Evolutionary conservation across 768 basidiomycete species (phyloP), one percentile per base, ranked within the genome.

Genomic region (Cystobasidium onofrii): DNA sequence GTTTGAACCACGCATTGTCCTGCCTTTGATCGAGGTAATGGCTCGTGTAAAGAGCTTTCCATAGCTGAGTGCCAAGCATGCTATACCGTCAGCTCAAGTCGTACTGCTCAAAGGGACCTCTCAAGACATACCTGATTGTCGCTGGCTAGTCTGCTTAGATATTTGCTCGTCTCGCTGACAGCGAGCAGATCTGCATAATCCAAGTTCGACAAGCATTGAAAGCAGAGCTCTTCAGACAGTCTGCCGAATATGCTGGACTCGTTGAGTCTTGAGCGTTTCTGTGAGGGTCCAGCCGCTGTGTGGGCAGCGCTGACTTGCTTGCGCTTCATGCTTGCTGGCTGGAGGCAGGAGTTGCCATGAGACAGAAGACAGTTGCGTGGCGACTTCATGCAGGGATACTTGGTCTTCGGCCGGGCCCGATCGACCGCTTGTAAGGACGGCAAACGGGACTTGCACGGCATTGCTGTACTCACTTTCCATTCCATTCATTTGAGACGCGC

Each of bases 191-290:
- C 55, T 34, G 20, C 25, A 44, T 57, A 34, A 23, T 27, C 31
- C 25, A 71, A 52, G n/a, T 71, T 9, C 9, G 29, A 34, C 25
- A 71, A 36, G 69, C 69, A 71, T 1, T 55, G 23, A 31, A 71
- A 55, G 52, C 52, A 34, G 20, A 71, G 69, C 69, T 71, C 69
- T 33, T 71, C 69, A n/a, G 69, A 71, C 9, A 71, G 31, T 17
- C 7, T 46, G 13, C 54, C 25, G 25, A 60, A 60, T 2, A 23
- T 17, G 57, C 57, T 60, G 10, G 57, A 15, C 29, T 23, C 15
- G 57, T 27, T 17, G n/a, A 13, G 20, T 4, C 57, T 12, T 60
- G 25, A 60, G 2, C 57, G 57, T 29, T 60, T 60, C 3, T 60
- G 46, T 4, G 46, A 15, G 4, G 46, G n/a, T 9, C 46, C 46